Evolutionary conservation across 2,329 filamentous ascomycete genomes (phyloP).

Genomic region (Exophiala calicioides): DNA sequence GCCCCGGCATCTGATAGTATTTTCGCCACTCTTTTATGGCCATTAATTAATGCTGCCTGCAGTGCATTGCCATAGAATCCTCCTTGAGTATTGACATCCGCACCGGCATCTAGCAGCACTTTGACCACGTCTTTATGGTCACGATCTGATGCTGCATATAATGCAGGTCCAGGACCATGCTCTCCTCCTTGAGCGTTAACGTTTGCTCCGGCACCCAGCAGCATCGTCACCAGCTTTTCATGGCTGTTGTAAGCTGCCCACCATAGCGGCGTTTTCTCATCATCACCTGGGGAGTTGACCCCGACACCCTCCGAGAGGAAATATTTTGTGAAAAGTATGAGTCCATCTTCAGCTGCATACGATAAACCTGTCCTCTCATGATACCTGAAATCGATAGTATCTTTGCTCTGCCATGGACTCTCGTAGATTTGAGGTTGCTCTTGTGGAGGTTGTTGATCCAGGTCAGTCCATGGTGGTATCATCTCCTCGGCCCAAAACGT

Average conservation of each 20-base stretch:
- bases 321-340: neutral
- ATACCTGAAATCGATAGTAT: neutral
- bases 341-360: constrained; percentile 1
- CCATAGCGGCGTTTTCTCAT: constrained; percentile 5
- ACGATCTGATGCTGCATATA: constrained; percentile 14
- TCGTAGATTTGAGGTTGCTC: neutral
- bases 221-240: constrained; percentile 2
- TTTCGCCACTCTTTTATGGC: too few relatives aligned
- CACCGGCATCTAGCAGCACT: too few relatives aligned
- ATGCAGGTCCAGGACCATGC: constrained; percentile 12
- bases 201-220: too few relatives aligned
- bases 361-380: neutral
- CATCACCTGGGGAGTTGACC: neutral
- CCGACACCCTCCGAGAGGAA: neutral
- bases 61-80: too few relatives aligned
- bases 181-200: constrained; percentile 22
- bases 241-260: neutral
- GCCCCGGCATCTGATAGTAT: too few relatives aligned
- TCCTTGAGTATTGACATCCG: too few relatives aligned
- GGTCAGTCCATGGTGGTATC: neutral
- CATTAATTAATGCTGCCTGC: too few relatives aligned
- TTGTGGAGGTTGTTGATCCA: neutral
- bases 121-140: constrained; percentile 14
- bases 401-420: neutral
- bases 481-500: neutral